Base-by-base conservation (phyloP, 129 eudicot genomes). In the Pittosporum tobira region DNA sequence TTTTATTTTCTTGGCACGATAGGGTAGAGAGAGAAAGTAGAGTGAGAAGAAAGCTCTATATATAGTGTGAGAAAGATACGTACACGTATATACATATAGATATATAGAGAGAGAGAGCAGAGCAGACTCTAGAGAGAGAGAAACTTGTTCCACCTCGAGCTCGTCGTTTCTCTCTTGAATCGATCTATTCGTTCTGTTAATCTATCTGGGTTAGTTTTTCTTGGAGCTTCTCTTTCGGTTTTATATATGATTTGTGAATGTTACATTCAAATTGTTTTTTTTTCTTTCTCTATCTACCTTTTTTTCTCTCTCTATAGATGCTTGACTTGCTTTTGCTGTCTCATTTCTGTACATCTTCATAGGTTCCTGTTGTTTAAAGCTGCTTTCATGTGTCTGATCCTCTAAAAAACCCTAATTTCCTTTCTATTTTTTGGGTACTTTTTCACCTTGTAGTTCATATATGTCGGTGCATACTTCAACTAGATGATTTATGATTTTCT, bases 381-480 rank as follows among this genome's bases (percentile, higher is more conserved):
- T 68, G 84, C 84, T 86, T 75, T 76, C 63, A 53, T 74, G 66
- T 66, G 70, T 74, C 77, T 76, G 88, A 77, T 81, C 73, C 71
- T 50, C 67, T 63, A 20, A 51, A 55, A 29, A 63, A 48, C 79
- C 72, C 77, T 76, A 65, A 47, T 70, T 71, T 67, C 16, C 50
- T 25, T 40, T 30, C 46, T 66, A 24, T 40, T 57, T 29, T 28
- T 56, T 19, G 18, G 2, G 6, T 21, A 37, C 5, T 52, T 38
- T 55, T 47, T 28, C 45, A 29, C 4, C 20, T 25, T 44, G 50
- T 19, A 9, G 45, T 47, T 59, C 34, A 64, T 54, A 29, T 43
- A 61, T 75, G 75, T 79, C 71, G 75, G 82, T 79, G 82, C 81
- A 77, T 77, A 81, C 60, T 71, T 31, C 59, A 63, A 23, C 22